phyloP scores from a whole-genome alignment of 2,329 filamentous ascomycete genomes.

The Cordyceps cateniannulata region DNA sequence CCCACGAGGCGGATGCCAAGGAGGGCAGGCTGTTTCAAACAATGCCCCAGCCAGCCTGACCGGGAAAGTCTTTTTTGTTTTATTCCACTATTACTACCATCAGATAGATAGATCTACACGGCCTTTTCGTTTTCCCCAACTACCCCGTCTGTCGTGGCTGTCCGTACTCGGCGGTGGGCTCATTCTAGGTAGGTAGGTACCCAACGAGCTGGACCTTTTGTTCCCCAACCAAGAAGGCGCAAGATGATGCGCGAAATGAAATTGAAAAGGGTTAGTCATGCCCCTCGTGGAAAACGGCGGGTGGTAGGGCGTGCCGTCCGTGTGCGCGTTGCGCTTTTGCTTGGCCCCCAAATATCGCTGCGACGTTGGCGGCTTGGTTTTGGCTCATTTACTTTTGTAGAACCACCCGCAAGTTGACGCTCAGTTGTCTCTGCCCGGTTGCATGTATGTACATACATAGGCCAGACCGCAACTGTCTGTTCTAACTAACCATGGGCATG shows the following conservation, averaged over 20 bases:
- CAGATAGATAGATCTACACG: background rate
- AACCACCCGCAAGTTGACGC: no score
- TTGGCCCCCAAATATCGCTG: slow-evolving; percentile 2
- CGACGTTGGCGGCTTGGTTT: background rate
- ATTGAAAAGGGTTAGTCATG: no score
- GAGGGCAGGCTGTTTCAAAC: background rate
- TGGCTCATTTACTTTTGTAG: no score
- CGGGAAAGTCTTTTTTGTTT: no score
- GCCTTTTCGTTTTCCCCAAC: background rate
- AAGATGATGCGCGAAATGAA: background rate
- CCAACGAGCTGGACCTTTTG: background rate
- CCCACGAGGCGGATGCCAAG: background rate
- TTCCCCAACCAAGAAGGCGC: no score
- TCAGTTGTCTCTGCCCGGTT: no score
- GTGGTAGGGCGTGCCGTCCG: no score
- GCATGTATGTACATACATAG: no score
- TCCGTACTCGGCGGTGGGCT: background rate
- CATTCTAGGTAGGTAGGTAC: background rate
- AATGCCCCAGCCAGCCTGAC: background rate
- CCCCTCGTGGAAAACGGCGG: background rate
- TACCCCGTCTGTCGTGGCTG: background rate
- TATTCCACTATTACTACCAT: no score
- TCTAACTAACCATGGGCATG: background rate
- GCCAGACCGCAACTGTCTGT: background rate
- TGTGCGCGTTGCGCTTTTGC: background rate